Evolutionary conservation across 73 alveolate genomes (phyloP).

Genomic region (Strombidium stylifer): DNA sequence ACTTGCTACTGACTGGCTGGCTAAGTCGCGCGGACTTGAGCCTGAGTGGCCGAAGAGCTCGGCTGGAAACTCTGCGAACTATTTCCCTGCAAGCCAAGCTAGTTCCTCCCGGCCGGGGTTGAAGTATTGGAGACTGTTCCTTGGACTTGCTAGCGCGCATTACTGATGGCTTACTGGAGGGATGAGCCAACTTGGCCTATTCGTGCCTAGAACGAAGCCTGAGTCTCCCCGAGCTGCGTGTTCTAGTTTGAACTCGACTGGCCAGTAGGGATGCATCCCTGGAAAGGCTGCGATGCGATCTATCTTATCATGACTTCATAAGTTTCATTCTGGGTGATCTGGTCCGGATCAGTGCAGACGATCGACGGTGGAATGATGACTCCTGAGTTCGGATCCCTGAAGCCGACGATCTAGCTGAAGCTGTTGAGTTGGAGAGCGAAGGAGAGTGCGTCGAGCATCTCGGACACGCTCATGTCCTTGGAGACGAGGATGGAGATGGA

Average conservation of each 20-base stretch:
- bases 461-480: constrained; percentile 18
- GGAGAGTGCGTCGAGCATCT: constrained; percentile 25
- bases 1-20: no score
- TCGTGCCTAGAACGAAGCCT: neutral
- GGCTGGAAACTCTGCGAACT: no score
- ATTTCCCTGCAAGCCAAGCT: no score
- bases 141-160: neutral
- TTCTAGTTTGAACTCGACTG: neutral
- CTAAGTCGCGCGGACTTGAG: no score
- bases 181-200: neutral
- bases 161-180: neutral
- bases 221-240: neutral
- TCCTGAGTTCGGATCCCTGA: constrained; percentile 31
- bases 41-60: no score
- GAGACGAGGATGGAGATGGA: constrained; percentile 11
- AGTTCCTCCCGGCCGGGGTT: no score
- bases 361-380: constrained; percentile 21
- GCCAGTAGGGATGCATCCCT: neutral
- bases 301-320: constrained; percentile 13
- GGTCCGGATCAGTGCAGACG: constrained; percentile 5
- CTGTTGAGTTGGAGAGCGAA: constrained; percentile 6
- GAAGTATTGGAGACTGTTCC: neutral
- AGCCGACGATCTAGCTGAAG: constrained; percentile 22
- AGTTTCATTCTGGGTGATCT: constrained; percentile 30
- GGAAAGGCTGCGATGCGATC: neutral